Percentiles rank a stretch among this genome's conserved stretches.
Evolutionary conservation across 2,329 filamentous ascomycete species (phyloP).

Genomic region (Monilinia aucupariae): DNA sequence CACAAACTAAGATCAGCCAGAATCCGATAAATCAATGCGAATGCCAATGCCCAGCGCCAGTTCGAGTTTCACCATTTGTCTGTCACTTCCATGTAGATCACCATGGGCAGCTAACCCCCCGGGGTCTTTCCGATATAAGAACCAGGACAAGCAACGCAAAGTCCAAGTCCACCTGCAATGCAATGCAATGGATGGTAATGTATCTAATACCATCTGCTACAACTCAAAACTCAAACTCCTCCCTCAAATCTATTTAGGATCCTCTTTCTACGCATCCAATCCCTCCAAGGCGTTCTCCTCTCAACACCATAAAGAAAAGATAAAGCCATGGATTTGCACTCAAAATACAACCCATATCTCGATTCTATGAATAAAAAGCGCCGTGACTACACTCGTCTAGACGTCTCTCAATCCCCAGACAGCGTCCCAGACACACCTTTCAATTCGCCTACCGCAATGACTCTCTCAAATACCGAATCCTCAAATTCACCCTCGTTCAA

Average conservation of each 20-base stretch:
- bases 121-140: background rate
- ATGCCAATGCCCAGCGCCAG: background rate
- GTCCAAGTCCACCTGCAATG: too few relatives aligned
- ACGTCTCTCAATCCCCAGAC: slow-evolving; percentile 5
- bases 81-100: background rate
- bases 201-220: slow-evolving; percentile 1
- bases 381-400: slow-evolving; percentile 3
- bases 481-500: slow-evolving; percentile 3
- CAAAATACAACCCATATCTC: slow-evolving; percentile 12
- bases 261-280: background rate
- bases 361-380: slow-evolving; percentile 10
- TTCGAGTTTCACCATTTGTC: background rate
- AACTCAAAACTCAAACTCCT: background rate
- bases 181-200: too few relatives aligned
- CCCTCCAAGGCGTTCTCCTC: background rate
- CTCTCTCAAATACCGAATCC: background rate
- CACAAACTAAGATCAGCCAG: slow-evolving; percentile 1
- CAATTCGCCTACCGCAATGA: slow-evolving; percentile 11
- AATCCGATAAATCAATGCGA: background rate
- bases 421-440: slow-evolving; percentile 14
- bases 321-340: background rate
- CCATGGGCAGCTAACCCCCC: background rate
- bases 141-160: background rate
- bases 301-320: background rate
- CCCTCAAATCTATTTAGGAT: background rate